phyloP scores from a whole-genome alignment of 768 basidiomycete species.

The Lepiota venenata region DNA sequence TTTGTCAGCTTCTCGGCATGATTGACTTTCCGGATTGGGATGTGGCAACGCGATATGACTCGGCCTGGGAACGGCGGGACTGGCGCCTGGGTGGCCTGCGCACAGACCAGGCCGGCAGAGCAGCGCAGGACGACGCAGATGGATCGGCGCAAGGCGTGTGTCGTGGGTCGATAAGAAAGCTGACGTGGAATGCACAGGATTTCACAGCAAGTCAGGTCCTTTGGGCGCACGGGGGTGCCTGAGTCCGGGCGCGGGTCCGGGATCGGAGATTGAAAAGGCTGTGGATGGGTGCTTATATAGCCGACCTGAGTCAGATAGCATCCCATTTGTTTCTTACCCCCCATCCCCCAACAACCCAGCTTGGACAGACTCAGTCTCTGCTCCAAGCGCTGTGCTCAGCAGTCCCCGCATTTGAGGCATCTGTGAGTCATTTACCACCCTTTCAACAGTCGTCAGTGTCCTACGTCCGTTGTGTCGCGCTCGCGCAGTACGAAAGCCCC shows the following conservation, averaged over 20 bases:
- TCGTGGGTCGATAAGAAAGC: not conserved
- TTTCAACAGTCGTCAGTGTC: conserved; percentile 21
- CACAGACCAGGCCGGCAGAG: not conserved
- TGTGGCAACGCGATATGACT: conserved; percentile 7
- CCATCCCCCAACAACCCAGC: not conserved
- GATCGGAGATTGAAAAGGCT: conserved; percentile 10
- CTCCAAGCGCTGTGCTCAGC: not conserved
- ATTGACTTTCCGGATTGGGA: not conserved
- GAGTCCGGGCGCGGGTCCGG: conserved; percentile 1
- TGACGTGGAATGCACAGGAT: conserved; percentile 10
- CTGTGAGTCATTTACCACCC: conserved; percentile 31
- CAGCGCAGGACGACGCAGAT: not conserved
- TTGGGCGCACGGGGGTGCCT: not conserved
- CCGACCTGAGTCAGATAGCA: not conserved
- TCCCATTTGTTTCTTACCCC: conserved; percentile 5
- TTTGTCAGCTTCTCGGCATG: conserved; percentile 5
- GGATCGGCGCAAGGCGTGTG: not conserved
- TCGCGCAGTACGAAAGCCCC: conserved; percentile 14
- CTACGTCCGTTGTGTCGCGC: conserved; percentile 24
- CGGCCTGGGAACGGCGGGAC: conserved; percentile 1
- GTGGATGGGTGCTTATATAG: conserved; percentile 1
- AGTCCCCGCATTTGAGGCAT: conserved; percentile 12
- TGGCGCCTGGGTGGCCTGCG: not conserved
- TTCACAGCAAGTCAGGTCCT: conserved; percentile 1
- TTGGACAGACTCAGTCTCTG: not conserved